phyloP scores from a whole-genome alignment of 208 protist genomes.

The Acanthamoeba triangularis region DNA sequence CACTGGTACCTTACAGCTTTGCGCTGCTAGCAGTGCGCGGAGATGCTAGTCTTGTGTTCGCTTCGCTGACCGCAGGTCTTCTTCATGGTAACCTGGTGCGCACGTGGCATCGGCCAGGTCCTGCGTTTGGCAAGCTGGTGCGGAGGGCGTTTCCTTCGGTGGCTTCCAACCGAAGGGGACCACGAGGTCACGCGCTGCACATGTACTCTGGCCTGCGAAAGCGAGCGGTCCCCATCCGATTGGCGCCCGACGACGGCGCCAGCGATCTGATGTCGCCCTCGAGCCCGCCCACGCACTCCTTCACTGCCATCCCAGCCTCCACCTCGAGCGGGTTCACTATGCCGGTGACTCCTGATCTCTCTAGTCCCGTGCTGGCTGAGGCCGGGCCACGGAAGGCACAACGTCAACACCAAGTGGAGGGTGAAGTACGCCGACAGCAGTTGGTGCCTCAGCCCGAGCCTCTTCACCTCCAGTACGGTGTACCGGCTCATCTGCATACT shows the following conservation, averaged over 20 bases:
- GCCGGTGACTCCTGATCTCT: too few species aligned
- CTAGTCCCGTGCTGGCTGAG: too few species aligned
- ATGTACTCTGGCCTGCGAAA: constrained; percentile 22
- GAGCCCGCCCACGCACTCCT: neutral
- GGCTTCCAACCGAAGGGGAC: neutral
- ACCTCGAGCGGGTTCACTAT: too few species aligned
- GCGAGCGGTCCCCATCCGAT: neutral
- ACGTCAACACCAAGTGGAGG: too few species aligned
- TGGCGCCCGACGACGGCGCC: neutral
- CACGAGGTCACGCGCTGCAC: constrained; percentile 4
- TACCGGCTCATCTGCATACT: too few species aligned
- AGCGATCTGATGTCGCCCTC: neutral
- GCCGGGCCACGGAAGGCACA: too few species aligned
- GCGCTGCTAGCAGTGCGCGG: too few species aligned
- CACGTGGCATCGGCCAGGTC: neutral
- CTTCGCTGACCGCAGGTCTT: too few species aligned
- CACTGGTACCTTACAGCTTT: neutral
- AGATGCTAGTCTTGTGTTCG: too few species aligned
- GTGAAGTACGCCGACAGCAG: too few species aligned
- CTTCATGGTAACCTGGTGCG: neutral
- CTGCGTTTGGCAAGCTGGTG: constrained; percentile 5
- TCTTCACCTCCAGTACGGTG: neutral
- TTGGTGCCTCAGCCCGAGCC: neutral
- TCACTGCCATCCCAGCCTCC: too few species aligned
- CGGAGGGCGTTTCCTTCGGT: constrained; percentile 16